phyloP scores from a whole-genome alignment of 2,329 filamentous ascomycete species.

The Alternaria arborescens region DNA sequence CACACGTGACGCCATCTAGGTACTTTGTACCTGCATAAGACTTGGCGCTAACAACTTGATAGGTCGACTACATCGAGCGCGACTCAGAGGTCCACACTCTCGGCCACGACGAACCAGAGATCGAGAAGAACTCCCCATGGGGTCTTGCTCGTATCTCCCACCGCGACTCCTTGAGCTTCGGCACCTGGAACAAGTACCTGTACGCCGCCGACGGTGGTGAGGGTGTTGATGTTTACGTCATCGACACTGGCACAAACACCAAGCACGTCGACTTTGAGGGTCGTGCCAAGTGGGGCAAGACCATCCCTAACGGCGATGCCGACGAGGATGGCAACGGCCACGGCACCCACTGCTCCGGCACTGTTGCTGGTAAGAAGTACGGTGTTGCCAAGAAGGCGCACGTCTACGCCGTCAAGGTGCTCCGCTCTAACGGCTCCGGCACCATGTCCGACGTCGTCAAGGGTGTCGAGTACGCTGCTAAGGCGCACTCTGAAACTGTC shows the following conservation, averaged over 20 bases:
- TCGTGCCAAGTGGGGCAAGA: constrained; percentile 96
- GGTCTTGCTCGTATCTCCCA: constrained; percentile 98
- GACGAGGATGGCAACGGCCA: constrained; percentile 97
- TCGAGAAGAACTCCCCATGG: constrained; percentile 97
- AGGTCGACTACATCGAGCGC: constrained; percentile 97
- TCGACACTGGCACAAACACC: constrained; percentile 94
- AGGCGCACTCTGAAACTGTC: constrained; percentile 77
- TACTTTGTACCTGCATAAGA: constrained; percentile 22
- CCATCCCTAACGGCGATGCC: constrained; percentile 82
- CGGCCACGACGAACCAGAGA: constrained; percentile 60
- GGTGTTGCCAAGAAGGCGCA: constrained; percentile 99
- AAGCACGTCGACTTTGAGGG: constrained; percentile 98
- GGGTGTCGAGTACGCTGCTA: constrained; percentile 94
- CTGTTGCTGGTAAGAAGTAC: constrained; percentile 97
- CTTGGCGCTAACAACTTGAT: constrained; percentile 38
- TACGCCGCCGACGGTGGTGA: constrained; percentile 90
- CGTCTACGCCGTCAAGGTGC: constrained; percentile 97
- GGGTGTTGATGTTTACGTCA: constrained; percentile 98
- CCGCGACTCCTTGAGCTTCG: constrained; percentile 84
- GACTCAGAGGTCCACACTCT: constrained; percentile 92
- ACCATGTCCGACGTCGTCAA: constrained; percentile 99
- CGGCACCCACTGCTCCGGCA: constrained; percentile 99
- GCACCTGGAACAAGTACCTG: constrained; percentile 97
- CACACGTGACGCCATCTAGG: constrained; percentile 33
- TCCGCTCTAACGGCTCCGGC: constrained; percentile 95